Base-by-base conservation (phyloP, 2,329 filamentous ascomycete genomes). In the Colletotrichum nymphaeae region DNA sequence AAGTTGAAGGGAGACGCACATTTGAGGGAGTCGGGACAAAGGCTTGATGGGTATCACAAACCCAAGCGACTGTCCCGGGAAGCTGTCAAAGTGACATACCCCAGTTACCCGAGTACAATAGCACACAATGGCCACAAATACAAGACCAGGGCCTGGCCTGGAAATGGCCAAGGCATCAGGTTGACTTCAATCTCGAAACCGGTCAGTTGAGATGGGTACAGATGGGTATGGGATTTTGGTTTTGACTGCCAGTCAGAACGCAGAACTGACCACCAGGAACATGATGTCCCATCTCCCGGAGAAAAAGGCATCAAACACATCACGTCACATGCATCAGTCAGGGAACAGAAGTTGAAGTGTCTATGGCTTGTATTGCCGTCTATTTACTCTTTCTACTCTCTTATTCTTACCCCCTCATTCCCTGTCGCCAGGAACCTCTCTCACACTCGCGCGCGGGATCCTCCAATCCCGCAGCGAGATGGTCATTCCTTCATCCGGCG, bases 341-440 rank as follows among this genome's bases (percentile, higher is more conserved):
- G 6, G 12, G 9, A 28, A 16, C 19, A 35, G 5, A 8, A 11
- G 30, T 1, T 72, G 68, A 74, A 72, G 57, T 74, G 63, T 74
- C 72, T 72, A 72, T 74, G 67, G 74, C 74, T 65, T 74, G 73
- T 73, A 75, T 75, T 75, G 74, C 74, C 74, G 73, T 75, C 74
- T 75, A 75, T 75, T 74, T 75, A 76, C 64, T 70, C 69, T 72
- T 72, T 75, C 72, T 76, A 73, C 71, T 63, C 73, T 73, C 70
- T 73, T 70, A 60, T 65, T 73, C 67, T 75, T 57, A 65, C 63
- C 68, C 72, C 63, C 63, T 59, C 37, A 73, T 76, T 74, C 75
- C 70, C 74, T 59, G 73, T 72, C 74, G 73, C 68, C 70, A 73
- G 72, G 74, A 73, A 75, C 58, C 66, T 72, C 55, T 75, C 63